Percentiles rank a stretch among this genome's conserved stretches.
Evolutionary conservation across 2,329 filamentous ascomycete genomes (phyloP).

Genomic region (Fusarium transvaalense): DNA sequence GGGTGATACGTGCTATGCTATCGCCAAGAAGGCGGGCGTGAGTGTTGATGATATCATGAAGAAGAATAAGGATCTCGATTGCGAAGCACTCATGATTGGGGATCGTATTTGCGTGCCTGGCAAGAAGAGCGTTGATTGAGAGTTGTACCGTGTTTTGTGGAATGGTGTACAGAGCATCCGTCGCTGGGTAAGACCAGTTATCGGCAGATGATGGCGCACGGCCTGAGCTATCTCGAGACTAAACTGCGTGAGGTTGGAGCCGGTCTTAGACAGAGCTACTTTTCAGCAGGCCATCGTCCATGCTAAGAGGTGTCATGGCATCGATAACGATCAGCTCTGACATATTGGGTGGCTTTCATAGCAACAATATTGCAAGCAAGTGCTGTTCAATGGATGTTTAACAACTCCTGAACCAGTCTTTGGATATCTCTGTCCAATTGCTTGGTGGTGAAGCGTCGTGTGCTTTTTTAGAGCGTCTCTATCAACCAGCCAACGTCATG

Average conservation of each 20-base stretch:
- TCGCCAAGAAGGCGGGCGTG: constrained; percentile 59
- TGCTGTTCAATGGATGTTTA: constrained; percentile 5
- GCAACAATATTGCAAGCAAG: constrained; percentile 15
- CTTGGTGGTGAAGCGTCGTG: constrained; percentile 5
- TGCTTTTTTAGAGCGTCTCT: constrained; percentile 10
- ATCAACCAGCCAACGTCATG: constrained; percentile 22
- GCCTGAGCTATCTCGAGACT: constrained; percentile 1
- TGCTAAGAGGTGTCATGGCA: background rate
- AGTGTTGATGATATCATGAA: constrained; percentile 60
- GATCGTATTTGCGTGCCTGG: constrained; percentile 60
- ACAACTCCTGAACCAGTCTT: background rate
- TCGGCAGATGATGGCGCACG: constrained; percentile 10
- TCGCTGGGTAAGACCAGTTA: constrained; percentile 2
- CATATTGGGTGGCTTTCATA: constrained; percentile 15
- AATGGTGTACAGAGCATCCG: background rate
- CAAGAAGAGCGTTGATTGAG: constrained; percentile 14
- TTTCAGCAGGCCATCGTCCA: background rate
- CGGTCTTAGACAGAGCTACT: background rate
- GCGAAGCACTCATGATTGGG: constrained; percentile 59
- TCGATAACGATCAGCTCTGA: background rate
- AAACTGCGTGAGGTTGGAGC: background rate
- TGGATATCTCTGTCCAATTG: constrained; percentile 14
- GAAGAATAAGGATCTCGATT: constrained; percentile 62
- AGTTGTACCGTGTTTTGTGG: constrained; percentile 7
- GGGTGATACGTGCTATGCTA: constrained; percentile 67